Conservation (phyloP, 805 yeast species). For the Pichia pseudocactophila region DNA sequence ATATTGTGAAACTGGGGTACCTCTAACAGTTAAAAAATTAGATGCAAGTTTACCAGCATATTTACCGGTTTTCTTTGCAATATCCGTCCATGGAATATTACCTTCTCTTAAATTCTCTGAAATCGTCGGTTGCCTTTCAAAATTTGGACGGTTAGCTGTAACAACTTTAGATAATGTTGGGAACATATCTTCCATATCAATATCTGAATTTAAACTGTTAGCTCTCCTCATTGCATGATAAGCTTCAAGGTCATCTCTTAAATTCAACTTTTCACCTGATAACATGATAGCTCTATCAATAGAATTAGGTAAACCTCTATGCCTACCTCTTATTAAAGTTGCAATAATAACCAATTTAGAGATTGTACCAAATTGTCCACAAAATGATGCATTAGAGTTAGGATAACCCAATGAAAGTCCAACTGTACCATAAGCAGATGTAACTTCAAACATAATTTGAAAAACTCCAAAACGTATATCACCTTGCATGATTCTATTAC, state of each 20-base stretch:
- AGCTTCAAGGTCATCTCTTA: constrained; percentile 54
- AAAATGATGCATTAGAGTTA: constrained; percentile 53
- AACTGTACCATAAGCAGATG: constrained; percentile 94
- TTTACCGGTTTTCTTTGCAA: constrained; percentile 1
- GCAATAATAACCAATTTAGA: constrained; percentile 82
- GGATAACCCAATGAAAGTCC: constrained; percentile 88
- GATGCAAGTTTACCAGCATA: constrained; percentile 5
- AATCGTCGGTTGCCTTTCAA: constrained; percentile 6
- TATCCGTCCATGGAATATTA: constrained; percentile 5
- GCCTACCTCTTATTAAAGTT: constrained; percentile 90
- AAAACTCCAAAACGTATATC: constrained; percentile 54
- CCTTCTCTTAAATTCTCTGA: constrained; percentile 6
- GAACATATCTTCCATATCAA: constrained; percentile 1
- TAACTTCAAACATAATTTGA: constrained; percentile 72
- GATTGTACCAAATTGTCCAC: constrained; percentile 58
- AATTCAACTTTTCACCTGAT: constrained; percentile 58
- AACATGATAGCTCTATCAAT: constrained; percentile 90
- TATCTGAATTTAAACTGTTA: constrained; percentile 12
- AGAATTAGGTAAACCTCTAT: constrained; percentile 90
- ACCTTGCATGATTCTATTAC: constrained; percentile 42
- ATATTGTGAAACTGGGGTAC: constrained; percentile 6
- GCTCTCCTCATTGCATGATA: constrained; percentile 30
- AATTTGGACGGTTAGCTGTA: not conserved
- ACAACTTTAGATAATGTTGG: constrained; percentile 7
- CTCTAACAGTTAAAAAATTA: constrained; percentile 8